Conservation (phyloP, 495 filamentous ascomycete genomes). For the Tricharina praecox region DNA sequence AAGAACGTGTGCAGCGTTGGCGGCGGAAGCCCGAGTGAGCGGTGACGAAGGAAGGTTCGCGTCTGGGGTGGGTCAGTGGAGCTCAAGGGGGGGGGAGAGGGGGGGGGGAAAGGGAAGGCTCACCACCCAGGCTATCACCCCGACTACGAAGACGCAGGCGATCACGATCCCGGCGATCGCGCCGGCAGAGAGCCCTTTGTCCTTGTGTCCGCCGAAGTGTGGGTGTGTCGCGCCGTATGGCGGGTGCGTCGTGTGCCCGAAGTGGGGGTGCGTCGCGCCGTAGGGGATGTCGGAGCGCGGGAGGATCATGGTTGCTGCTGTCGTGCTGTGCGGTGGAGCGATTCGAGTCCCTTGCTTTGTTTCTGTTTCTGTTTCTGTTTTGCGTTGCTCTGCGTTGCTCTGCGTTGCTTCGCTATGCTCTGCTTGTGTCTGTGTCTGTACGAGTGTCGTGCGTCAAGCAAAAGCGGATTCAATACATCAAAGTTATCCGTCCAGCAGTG, state of each 20-base stretch:
- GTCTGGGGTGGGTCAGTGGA: slow-evolving; percentile 26
- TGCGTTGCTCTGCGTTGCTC: too few species aligned
- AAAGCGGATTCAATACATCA: too few species aligned
- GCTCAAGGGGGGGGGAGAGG: neutral
- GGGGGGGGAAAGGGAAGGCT: slow-evolving; percentile 8
- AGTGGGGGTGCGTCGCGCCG: neutral
- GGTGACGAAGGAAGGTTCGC: slow-evolving; percentile 34
- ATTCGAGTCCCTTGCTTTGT: too few species aligned
- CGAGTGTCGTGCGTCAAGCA: too few species aligned
- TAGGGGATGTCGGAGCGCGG: neutral
- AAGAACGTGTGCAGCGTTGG: slow-evolving; percentile 36
- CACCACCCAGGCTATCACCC: slow-evolving; percentile 15
- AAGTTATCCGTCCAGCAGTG: too few species aligned
- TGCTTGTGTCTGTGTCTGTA: too few species aligned
- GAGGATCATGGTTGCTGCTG: neutral
- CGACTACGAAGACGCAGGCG: slow-evolving; percentile 9
- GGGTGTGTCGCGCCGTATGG: slow-evolving; percentile 16
- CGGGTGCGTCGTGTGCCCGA: slow-evolving; percentile 1
- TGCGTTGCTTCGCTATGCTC: too few species aligned
- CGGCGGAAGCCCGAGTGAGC: slow-evolving; percentile 35
- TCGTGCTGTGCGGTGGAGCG: neutral
- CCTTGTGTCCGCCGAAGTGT: slow-evolving; percentile 9
- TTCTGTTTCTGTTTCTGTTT: too few species aligned
- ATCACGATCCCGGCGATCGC: slow-evolving; percentile 15
- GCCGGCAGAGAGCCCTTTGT: slow-evolving; percentile 10